Evolutionary conservation across 257 asterid genomes (phyloP).

Genomic region (Salvia rosmarinus): DNA sequence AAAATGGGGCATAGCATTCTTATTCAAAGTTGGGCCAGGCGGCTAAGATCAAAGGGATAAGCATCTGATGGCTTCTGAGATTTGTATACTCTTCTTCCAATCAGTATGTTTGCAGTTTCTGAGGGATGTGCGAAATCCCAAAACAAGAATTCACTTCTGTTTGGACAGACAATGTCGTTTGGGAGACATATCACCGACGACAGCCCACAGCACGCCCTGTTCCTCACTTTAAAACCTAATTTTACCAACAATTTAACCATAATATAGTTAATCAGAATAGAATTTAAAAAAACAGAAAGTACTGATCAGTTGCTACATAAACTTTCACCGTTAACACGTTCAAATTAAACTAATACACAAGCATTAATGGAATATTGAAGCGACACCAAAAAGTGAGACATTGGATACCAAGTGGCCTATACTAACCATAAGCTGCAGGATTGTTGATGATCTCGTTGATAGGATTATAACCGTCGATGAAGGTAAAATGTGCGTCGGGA

Average conservation of each 20-base stretch:
- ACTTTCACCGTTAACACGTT: no score
- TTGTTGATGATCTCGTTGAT: constrained; percentile 65
- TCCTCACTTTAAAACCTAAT: constrained; percentile 49
- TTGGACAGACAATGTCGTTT: not conserved
- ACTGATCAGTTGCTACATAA: no score
- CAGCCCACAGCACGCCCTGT: constrained; percentile 35
- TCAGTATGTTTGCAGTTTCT: constrained; percentile 26
- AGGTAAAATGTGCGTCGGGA: constrained; percentile 61
- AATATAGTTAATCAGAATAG: no score
- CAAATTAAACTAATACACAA: no score
- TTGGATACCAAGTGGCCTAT: no score
- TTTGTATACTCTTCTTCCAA: not conserved
- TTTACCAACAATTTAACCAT: not conserved
- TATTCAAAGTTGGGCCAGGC: constrained; percentile 50
- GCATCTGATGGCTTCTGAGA: constrained; percentile 71
- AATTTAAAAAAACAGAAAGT: no score
- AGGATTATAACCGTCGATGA: constrained; percentile 66
- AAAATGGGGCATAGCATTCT: no score
- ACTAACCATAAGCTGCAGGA: constrained; percentile 67
- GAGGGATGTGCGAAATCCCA: constrained; percentile 45
- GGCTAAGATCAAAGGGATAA: constrained; percentile 71
- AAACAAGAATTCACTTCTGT: constrained; percentile 40
- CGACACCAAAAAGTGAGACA: no score
- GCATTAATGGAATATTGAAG: no score
- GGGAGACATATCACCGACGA: constrained; percentile 61